These are phyloP conservation scores for Neophaeococcomyces mojaviensis DNA, from an alignment of 2,329 filamentous ascomycete genomes.

Conservation along the genomic window DNA sequence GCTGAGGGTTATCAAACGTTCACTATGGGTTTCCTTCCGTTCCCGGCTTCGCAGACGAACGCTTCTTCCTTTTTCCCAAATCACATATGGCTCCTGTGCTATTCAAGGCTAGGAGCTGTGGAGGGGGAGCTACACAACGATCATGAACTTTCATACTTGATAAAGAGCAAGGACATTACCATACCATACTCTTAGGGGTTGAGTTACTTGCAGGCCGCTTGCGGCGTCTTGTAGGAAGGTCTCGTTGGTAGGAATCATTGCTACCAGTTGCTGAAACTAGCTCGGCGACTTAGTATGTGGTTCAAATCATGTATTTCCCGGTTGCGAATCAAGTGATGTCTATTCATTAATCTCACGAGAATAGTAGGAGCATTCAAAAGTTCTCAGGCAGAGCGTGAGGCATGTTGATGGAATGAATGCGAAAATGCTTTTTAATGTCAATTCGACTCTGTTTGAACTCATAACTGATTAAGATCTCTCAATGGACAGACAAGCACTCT, in stretches of 20 bases:
- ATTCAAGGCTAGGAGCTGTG: slow-evolving; percentile 39
- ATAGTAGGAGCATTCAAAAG: too few species aligned
- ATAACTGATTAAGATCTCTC: too few species aligned
- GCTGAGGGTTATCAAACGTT: slow-evolving; percentile 44
- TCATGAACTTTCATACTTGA: slow-evolving; percentile 7
- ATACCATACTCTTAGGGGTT: background rate
- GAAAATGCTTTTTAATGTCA: too few species aligned
- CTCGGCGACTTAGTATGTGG: too few species aligned
- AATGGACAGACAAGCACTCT: too few species aligned
- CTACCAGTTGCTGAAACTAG: background rate
- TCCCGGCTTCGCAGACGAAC: slow-evolving; percentile 41
- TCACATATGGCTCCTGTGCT: slow-evolving; percentile 33
- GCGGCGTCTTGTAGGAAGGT: slow-evolving; percentile 9
- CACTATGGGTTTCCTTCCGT: slow-evolving; percentile 42
- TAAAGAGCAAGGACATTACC: slow-evolving; percentile 1
- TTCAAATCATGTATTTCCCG: too few species aligned
- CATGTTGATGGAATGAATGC: too few species aligned
- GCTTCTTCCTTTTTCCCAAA: slow-evolving; percentile 37
- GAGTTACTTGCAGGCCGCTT: slow-evolving; percentile 4
- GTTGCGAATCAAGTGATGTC: too few species aligned
- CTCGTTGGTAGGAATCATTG: background rate
- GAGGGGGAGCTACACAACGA: slow-evolving; percentile 37
- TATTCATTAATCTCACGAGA: too few species aligned
- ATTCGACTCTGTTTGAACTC: too few species aligned
- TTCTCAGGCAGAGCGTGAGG: too few species aligned